Percentiles rank a stretch among this genome's conserved stretches.
Conservation (phyloP, 2,329 filamentous ascomycete genomes). For the Aspergillus sclerotialis region DNA sequence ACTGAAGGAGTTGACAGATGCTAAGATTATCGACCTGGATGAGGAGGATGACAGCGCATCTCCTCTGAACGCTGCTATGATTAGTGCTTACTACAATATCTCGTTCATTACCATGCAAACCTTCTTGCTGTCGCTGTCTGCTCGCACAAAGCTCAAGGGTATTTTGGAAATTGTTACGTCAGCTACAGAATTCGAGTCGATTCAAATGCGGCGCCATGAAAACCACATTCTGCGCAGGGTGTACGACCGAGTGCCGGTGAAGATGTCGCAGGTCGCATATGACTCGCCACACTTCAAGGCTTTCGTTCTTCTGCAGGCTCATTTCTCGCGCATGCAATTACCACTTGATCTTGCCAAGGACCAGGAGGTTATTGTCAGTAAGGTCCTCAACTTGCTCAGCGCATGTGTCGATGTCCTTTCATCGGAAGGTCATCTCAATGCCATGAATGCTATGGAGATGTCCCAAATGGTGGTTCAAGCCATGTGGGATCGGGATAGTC, state of each 20-base stretch:
- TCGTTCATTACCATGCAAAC: slow-evolving; percentile 99
- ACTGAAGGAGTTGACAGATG: slow-evolving; percentile 80
- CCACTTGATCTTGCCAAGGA: slow-evolving; percentile 94
- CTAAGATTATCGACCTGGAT: slow-evolving; percentile 92
- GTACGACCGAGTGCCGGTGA: slow-evolving; percentile 90
- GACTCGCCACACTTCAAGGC: slow-evolving; percentile 98
- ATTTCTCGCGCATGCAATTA: slow-evolving; percentile 95
- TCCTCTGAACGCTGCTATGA: slow-evolving; percentile 94
- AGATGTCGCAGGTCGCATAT: slow-evolving; percentile 79
- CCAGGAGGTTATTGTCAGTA: slow-evolving; percentile 78
- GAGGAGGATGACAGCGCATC: slow-evolving; percentile 86
- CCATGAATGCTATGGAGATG: slow-evolving; percentile 98
- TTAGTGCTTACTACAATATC: slow-evolving; percentile 98
- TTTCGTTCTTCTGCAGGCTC: slow-evolving; percentile 92
- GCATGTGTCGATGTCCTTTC: slow-evolving; percentile 92
- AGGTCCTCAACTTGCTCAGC: slow-evolving; percentile 79
- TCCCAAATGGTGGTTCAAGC: slow-evolving; percentile 98
- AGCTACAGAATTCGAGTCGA: slow-evolving; percentile 90
- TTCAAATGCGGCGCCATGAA: slow-evolving; percentile 91
- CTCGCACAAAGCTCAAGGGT: slow-evolving; percentile 89
- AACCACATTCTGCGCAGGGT: slow-evolving; percentile 81
- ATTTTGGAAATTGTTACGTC: slow-evolving; percentile 96
- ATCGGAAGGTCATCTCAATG: slow-evolving; percentile 91
- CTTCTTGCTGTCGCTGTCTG: slow-evolving; percentile 82
- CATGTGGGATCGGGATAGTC: slow-evolving; percentile 98